phyloP scores from a whole-genome alignment of 305 asterid genomes.

The Fraxinus dipetala region DNA sequence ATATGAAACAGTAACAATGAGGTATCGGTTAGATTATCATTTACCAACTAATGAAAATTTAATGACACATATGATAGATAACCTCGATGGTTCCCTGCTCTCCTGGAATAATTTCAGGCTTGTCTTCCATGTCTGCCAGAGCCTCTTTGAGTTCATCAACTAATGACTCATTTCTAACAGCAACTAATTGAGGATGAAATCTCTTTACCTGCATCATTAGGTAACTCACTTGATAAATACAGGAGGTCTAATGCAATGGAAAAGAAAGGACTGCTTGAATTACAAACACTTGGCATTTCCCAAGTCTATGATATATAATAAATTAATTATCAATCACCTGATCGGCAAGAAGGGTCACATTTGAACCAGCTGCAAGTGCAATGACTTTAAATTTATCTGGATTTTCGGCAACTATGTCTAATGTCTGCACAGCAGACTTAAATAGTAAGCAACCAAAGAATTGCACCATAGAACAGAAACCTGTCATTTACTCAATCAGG shows the following conservation, averaged over 20 bases:
- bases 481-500: background rate
- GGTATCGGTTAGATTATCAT: background rate
- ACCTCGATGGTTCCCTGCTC: constrained; percentile 92
- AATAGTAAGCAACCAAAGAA: constrained; percentile 24
- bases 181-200: constrained; percentile 80
- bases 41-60: constrained; percentile 10
- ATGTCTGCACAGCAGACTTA: constrained; percentile 53
- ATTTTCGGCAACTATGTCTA: constrained; percentile 95
- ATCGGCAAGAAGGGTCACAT: constrained; percentile 92
- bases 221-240: background rate
- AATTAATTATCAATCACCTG: constrained; percentile 50
- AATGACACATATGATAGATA: constrained; percentile 17
- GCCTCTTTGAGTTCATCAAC: constrained; percentile 83
- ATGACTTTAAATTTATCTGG: constrained; percentile 82
- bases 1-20: constrained; percentile 4
- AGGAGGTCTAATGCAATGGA: background rate
- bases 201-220: constrained; percentile 57
- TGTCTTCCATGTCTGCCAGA: constrained; percentile 63
- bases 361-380: constrained; percentile 98
- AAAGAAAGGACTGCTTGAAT: background rate
- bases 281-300: background rate
- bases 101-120: constrained; percentile 92
- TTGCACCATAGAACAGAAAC: background rate
- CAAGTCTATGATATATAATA: background rate
- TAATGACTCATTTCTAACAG: constrained; percentile 68